Evolutionary conservation across 2,329 filamentous ascomycete species (phyloP).

Genomic region (Amphichorda felina): DNA sequence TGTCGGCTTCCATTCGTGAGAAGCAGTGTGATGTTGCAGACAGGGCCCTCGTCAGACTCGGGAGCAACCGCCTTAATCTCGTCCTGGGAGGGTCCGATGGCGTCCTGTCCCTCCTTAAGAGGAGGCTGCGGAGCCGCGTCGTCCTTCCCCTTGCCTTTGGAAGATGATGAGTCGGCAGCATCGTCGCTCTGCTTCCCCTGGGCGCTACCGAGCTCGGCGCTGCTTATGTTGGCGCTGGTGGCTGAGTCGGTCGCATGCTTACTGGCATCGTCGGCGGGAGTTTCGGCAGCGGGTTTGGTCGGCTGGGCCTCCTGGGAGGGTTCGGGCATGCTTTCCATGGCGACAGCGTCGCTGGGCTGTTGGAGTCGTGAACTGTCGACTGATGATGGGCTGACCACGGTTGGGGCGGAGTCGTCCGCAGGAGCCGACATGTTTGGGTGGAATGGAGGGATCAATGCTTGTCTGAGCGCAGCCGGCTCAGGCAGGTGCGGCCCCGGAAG

Average conservation of each 20-base stretch:
- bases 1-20: conserved; percentile 73
- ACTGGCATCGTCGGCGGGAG: conserved; percentile 6
- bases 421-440: conserved; percentile 16
- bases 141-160: conserved; percentile 23
- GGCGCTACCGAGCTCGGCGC: conserved; percentile 7
- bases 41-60: conserved; percentile 21
- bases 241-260: neutral
- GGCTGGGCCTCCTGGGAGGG: conserved; percentile 5
- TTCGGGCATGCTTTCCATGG: conserved; percentile 21
- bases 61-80: conserved; percentile 24
- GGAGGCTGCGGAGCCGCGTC: conserved; percentile 12
- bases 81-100: conserved; percentile 30
- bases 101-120: conserved; percentile 20
- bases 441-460: conserved; percentile 3
- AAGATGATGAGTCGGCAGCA: conserved; percentile 7
- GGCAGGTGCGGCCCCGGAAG: neutral
- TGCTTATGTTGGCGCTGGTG: conserved; percentile 6
- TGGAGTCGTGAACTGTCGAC: conserved; percentile 16
- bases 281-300: conserved; percentile 8
- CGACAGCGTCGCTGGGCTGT: conserved; percentile 23
- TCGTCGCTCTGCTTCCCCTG: conserved; percentile 2
- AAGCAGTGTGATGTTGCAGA: conserved; percentile 70
- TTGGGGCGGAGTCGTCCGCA: conserved; percentile 10
- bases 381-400: neutral
- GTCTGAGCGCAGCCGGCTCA: neutral